Base-by-base conservation (phyloP, 106 monocot genomes). In the Acorus gramineus region DNA sequence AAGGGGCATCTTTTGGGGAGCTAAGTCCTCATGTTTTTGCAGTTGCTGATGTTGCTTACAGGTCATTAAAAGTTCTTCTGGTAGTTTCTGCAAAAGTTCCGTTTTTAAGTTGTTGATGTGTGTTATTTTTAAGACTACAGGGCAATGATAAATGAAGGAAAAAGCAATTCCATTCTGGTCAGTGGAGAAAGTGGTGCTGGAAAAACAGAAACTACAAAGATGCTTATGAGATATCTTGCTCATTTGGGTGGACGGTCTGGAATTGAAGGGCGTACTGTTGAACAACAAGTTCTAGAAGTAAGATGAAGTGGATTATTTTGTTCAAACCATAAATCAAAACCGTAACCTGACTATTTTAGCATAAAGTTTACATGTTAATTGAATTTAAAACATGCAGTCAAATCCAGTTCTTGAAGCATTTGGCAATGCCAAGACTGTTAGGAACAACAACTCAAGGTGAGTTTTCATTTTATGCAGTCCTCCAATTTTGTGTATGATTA, bases 111-210 rank as follows among this genome's bases (percentile, higher is more conserved):
- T 64, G 3, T 52, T 71, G 59, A 60, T 76, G 5, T 50, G 49
- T 46, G 14, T 68, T 54, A 43, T 54, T 44, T 44, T 14, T 50
- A 49, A 42, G 58, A 52, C 71, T 55, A 49, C 61, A 92, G 92
- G 67, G 82, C 79, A 52, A 92, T 92, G 92, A 87, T 92, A 80
- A 85, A 87, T 76, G 92, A 92, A 73, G 84, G 92, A 42, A 85
- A 80, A 69, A 92, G 80, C 73, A 84, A 92, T 53, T 92, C 92
- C 6, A 84, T 92, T 73, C 76, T 92, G 76, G 92, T 92, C 46
- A 92, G 87, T 69, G 91, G 91, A 66, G 91, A 92, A 84, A 92
- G 91, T 84, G 91, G 91, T 74, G 91, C 91, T 64, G 91, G 91
- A 57, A 92, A 92, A 77, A 92, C 91, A 4, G 91, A 92, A 72